These are phyloP conservation scores for Dactylellina cionopaga DNA, from an alignment of 2,329 filamentous ascomycete species.

Conservation along the genomic window DNA sequence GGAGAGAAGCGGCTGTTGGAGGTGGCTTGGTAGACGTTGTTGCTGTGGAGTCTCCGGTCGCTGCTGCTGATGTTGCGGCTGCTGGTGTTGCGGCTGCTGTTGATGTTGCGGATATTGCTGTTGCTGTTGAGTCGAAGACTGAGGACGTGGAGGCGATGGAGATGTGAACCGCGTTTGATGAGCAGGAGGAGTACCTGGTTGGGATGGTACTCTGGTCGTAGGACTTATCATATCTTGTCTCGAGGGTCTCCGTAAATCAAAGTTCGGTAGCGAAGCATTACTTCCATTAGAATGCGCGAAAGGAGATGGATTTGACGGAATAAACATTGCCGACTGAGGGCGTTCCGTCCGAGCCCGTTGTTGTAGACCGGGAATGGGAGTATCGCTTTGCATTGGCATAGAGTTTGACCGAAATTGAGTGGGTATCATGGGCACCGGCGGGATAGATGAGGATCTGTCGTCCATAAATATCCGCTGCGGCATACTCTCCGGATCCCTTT, in stretches of 20 bases:
- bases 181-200: constrained; percentile 7
- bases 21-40: background rate
- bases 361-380: constrained; percentile 24
- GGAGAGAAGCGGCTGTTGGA: constrained; percentile 39
- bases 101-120: background rate
- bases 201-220: constrained; percentile 3
- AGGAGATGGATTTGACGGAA: constrained; percentile 1
- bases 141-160: constrained; percentile 13
- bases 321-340: constrained; percentile 42
- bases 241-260: constrained; percentile 22
- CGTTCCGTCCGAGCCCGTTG: constrained; percentile 42
- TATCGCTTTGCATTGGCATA: constrained; percentile 27
- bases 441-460: constrained; percentile 16
- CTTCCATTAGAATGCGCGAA: constrained; percentile 28
- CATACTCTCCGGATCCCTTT: constrained; percentile 38
- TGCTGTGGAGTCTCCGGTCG: background rate
- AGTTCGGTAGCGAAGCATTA: constrained; percentile 37
- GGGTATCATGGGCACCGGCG: constrained; percentile 43
- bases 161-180: constrained; percentile 7
- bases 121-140: background rate
- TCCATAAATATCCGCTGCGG: constrained; percentile 44
- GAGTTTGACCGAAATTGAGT: constrained; percentile 45
- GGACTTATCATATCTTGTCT: background rate
- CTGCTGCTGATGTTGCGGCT: constrained; percentile 5
- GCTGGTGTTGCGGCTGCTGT: background rate